phyloP scores from a whole-genome alignment of 2,329 filamentous ascomycete species.

The Amylocarpus encephaloides region DNA sequence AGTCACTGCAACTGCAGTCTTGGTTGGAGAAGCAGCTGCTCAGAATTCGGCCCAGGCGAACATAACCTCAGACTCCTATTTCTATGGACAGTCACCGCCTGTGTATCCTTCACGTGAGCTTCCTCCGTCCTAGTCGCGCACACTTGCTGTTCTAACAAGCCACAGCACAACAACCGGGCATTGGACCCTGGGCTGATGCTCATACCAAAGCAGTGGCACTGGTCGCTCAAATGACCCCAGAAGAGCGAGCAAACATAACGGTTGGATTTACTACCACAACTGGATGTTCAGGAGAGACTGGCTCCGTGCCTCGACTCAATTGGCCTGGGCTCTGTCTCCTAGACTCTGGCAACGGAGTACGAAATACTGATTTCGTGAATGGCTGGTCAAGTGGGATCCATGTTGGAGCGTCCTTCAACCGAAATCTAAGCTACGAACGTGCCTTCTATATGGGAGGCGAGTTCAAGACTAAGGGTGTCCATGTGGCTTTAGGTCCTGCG shows the following conservation, averaged over 20 bases:
- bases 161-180: slow-evolving; percentile 16
- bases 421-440: slow-evolving; percentile 55
- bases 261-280: slow-evolving; percentile 45
- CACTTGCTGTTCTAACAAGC: neutral
- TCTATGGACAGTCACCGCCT: slow-evolving; percentile 35
- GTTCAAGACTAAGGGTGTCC: slow-evolving; percentile 63
- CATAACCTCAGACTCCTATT: slow-evolving; percentile 24
- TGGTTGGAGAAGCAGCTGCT: neutral
- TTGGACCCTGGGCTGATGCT: slow-evolving; percentile 52
- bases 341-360: slow-evolving; percentile 62
- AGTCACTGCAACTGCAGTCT: no score
- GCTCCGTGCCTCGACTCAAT: slow-evolving; percentile 47
- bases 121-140: neutral
- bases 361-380: slow-evolving; percentile 49
- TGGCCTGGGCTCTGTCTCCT: slow-evolving; percentile 54
- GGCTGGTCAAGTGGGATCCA: slow-evolving; percentile 19
- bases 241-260: slow-evolving; percentile 32
- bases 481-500: slow-evolving; percentile 32
- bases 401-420: slow-evolving; percentile 47
- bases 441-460: slow-evolving; percentile 66
- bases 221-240: slow-evolving; percentile 46
- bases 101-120: slow-evolving; percentile 33
- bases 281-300: slow-evolving; percentile 31
- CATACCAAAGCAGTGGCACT: slow-evolving; percentile 62
- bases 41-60: neutral